A percentile compares a stretch with the other conserved stretches of the same genome.
Evolutionary conservation across 331 rosid species (phyloP).

Genomic region (Phaseolus coccineus): DNA sequence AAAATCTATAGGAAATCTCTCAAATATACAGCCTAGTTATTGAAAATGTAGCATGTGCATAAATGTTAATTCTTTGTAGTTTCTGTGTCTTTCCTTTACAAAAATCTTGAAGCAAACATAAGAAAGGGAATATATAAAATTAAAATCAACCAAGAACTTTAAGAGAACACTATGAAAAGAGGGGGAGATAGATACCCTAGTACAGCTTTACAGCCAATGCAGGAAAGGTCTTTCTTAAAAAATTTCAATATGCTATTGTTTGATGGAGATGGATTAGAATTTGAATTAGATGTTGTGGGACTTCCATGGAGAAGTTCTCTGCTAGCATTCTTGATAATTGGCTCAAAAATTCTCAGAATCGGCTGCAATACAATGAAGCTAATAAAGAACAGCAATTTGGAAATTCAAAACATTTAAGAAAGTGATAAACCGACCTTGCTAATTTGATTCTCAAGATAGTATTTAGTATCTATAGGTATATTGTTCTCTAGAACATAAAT

Average conservation of each 20-base stretch:
- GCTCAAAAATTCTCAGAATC: slow-evolving; percentile 90
- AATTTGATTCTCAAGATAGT: slow-evolving; percentile 96
- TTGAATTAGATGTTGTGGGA: slow-evolving; percentile 90
- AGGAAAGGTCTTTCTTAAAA: slow-evolving; percentile 82
- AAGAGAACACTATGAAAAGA: slow-evolving; percentile 7
- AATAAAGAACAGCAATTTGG: slow-evolving; percentile 39
- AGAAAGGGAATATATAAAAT: slow-evolving; percentile 22
- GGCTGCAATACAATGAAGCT: slow-evolving; percentile 69
- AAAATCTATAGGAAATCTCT: slow-evolving; percentile 22
- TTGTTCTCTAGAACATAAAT: slow-evolving; percentile 93
- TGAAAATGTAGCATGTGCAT: slow-evolving; percentile 17
- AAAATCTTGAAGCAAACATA: slow-evolving; percentile 26
- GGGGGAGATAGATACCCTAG: slow-evolving; percentile 62
- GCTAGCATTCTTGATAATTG: slow-evolving; percentile 94
- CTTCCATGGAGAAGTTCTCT: slow-evolving; percentile 96
- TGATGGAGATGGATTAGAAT: slow-evolving; percentile 69
- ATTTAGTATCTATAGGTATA: slow-evolving; percentile 94
- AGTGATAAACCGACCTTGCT: slow-evolving; percentile 76
- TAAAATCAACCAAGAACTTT: slow-evolving; percentile 32
- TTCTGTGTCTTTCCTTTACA: slow-evolving; percentile 13
- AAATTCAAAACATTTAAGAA: slow-evolving; percentile 25
- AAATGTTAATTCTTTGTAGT: slow-evolving; percentile 18
- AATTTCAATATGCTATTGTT: slow-evolving; percentile 92
- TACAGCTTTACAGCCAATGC: slow-evolving; percentile 95
- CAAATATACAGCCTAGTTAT: not conserved